Percentiles rank a stretch among this genome's conserved stretches.
phyloP scores from a whole-genome alignment of 805 yeast genomes.

The Saccharomycopsis capsularis region DNA sequence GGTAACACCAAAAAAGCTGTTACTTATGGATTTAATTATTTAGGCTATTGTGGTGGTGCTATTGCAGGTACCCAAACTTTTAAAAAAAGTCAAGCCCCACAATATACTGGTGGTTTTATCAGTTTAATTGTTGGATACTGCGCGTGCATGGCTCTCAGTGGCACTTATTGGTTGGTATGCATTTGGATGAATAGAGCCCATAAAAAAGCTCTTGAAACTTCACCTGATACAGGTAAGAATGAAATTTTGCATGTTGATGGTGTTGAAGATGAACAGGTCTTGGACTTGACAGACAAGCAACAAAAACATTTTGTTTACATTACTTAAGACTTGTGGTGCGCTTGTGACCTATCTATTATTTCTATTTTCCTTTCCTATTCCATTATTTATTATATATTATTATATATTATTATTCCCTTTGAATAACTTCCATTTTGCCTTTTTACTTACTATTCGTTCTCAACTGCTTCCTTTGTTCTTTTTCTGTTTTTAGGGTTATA shows the following conservation, averaged over 20 bases:
- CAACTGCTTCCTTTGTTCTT: no score
- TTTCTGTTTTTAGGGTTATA: no score
- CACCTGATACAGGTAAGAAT: slow-evolving; percentile 19
- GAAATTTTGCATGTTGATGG: slow-evolving; percentile 22
- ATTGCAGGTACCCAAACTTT: slow-evolving; percentile 71
- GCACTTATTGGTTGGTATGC: slow-evolving; percentile 30
- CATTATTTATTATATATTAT: no score
- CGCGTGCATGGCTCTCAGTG: slow-evolving; percentile 33
- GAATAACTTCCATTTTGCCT: no score
- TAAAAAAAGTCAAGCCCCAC: slow-evolving; percentile 36
- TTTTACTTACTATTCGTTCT: no score
- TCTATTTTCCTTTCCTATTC: not conserved
- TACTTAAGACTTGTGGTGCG: no score
- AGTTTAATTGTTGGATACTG: slow-evolving; percentile 37
- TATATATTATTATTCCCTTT: no score
- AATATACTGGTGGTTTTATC: slow-evolving; percentile 38
- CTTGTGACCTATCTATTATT: no score
- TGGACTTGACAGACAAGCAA: slow-evolving; percentile 35
- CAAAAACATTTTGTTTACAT: slow-evolving; percentile 33
- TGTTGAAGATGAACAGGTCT: slow-evolving; percentile 31
- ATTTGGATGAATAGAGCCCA: slow-evolving; percentile 30
- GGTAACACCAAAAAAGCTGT: slow-evolving; percentile 64
- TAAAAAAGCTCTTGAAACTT: slow-evolving; percentile 21
- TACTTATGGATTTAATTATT: slow-evolving; percentile 43
- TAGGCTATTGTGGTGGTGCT: slow-evolving; percentile 63